Conservation (phyloP, 1,284 basidiomycete species). For the Puccinia hordei region DNA sequence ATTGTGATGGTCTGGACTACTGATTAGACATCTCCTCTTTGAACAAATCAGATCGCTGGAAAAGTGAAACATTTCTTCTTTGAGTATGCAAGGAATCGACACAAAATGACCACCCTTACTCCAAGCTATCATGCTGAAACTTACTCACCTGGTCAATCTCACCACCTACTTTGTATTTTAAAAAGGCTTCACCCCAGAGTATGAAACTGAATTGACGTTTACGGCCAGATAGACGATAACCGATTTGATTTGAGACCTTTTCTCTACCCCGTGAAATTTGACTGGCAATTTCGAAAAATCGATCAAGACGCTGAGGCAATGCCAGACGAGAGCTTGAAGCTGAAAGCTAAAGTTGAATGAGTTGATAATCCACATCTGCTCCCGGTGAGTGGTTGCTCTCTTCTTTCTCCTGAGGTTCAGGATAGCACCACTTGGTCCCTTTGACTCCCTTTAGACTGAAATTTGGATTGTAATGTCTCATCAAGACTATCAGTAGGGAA, state of each 20-base stretch:
- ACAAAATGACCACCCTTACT: conserved; percentile 50
- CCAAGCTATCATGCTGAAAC: conserved; percentile 50
- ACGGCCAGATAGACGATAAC: conserved; percentile 39
- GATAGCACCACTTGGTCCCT: background rate
- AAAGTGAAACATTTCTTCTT: conserved; percentile 50
- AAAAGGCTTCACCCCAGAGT: background rate
- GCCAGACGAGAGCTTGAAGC: conserved; percentile 47
- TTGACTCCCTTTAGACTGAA: background rate
- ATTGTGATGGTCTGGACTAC: background rate
- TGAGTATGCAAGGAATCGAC: conserved; percentile 48
- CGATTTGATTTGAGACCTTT: conserved; percentile 50
- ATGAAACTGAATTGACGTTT: background rate
- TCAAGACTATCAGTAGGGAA: background rate
- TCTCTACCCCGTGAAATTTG: conserved; percentile 48
- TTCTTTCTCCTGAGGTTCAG: background rate
- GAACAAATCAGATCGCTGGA: conserved; percentile 32
- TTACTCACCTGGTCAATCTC: conserved; percentile 45
- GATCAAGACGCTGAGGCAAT: conserved; percentile 35
- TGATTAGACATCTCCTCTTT: background rate
- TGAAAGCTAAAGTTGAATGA: conserved; percentile 49
- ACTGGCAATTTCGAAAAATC: conserved; percentile 47
- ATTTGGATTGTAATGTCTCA: too few species aligned
- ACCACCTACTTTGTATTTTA: background rate
- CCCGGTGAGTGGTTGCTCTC: background rate
- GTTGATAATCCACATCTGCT: background rate